Percentiles rank a stretch among this genome's conserved stretches.
These are phyloP conservation scores for Cladosporium sp. DNA, from an alignment of 2,329 filamentous ascomycete genomes.

Conservation along the genomic window DNA sequence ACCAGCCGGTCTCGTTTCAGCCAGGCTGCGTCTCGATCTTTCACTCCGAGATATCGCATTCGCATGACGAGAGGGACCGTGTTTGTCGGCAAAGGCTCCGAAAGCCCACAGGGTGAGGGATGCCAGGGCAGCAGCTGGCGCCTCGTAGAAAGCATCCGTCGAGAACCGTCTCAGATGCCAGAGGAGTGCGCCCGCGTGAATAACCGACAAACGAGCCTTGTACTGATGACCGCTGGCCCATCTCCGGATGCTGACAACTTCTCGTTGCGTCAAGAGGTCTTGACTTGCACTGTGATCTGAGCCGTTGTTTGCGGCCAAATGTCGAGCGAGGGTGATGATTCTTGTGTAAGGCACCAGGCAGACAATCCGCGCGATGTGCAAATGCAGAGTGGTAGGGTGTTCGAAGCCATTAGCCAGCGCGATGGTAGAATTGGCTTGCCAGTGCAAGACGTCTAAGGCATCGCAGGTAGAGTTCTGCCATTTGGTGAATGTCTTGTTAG, in stretches of 20 bases:
- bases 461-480: constrained; percentile 52
- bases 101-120: constrained; percentile 67
- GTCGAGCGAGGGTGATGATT: not conserved
- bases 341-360: constrained; percentile 50
- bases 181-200: constrained; percentile 55
- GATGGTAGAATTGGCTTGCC: constrained; percentile 56
- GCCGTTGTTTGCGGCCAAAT: not conserved
- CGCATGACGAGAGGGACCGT: not conserved
- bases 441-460: constrained; percentile 58
- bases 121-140: constrained; percentile 66
- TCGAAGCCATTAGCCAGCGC: constrained; percentile 53
- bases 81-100: constrained; percentile 30
- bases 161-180: constrained; percentile 56
- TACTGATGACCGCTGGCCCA: constrained; percentile 56
- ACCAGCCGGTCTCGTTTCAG: not conserved
- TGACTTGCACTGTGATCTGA: too few species aligned
- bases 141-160: constrained; percentile 58
- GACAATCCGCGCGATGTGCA: constrained; percentile 56
- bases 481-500: constrained; percentile 49
- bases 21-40: not conserved
- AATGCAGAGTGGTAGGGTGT: constrained; percentile 56
- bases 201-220: constrained; percentile 58
- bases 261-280: too few species aligned
- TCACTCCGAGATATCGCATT: not conserved
- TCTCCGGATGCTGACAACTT: not conserved